phyloP scores from a whole-genome alignment of 1,139 yeast species.

The Magnusiomyces paraingens region DNA sequence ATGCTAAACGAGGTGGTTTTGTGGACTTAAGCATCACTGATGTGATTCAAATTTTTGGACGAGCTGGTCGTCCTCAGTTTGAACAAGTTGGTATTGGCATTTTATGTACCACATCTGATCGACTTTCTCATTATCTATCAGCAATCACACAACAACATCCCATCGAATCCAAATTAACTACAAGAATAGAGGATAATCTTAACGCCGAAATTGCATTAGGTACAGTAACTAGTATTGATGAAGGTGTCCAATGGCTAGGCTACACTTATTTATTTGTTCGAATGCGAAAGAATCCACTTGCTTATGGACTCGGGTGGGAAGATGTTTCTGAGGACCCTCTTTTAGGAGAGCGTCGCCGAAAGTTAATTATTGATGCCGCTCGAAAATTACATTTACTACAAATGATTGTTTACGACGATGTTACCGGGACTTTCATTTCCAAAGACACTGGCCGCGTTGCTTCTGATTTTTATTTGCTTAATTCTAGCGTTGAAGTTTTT shows the following conservation, averaged over 20 bases:
- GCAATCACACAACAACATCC: conserved; percentile 93
- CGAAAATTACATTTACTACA: conserved; percentile 74
- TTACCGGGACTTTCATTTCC: conserved; percentile 69
- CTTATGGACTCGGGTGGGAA: conserved; percentile 88
- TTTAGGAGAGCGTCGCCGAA: conserved; percentile 63
- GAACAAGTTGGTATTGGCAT: conserved; percentile 91
- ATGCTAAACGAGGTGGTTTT: conserved; percentile 91
- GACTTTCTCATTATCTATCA: conserved; percentile 78
- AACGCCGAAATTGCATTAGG: conserved; percentile 96
- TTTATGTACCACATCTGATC: conserved; percentile 74
- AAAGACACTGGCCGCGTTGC: conserved; percentile 94
- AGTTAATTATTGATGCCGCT: conserved; percentile 74
- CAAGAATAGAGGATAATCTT: conserved; percentile 78
- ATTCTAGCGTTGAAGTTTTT: conserved; percentile 83
- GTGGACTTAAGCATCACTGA: conserved; percentile 92
- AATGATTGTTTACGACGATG: conserved; percentile 89
- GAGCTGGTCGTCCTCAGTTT: conserved; percentile 99
- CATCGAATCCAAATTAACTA: conserved; percentile 76
- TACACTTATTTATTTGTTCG: conserved; percentile 91
- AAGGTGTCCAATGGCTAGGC: conserved; percentile 94
- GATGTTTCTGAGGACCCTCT: conserved; percentile 80
- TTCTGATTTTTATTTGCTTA: conserved; percentile 82
- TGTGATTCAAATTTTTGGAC: conserved; percentile 95
- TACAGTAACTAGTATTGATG: conserved; percentile 89
- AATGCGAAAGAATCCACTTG: conserved; percentile 90